A percentile compares a stretch with the other conserved stretches of the same genome.
These are phyloP conservation scores for Ogataea neopini DNA, from an alignment of 805 yeast species.

Conservation along the genomic window DNA sequence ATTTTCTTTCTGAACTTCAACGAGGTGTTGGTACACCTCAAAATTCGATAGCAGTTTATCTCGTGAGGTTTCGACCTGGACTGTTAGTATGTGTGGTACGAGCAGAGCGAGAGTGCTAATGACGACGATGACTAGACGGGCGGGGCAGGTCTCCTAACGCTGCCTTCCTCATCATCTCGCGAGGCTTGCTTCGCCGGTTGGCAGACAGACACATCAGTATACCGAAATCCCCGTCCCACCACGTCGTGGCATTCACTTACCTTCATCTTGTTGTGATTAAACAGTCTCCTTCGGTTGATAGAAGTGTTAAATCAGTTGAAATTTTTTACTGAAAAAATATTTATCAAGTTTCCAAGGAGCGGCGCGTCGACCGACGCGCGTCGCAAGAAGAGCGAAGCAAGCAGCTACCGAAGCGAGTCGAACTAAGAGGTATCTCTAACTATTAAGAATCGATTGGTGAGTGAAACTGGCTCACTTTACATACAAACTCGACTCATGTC, in stretches of 20 bases:
- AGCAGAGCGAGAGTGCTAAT: not conserved
- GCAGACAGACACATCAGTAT: too few relatives aligned
- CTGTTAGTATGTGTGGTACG: not conserved
- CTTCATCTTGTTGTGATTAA: slow-evolving; percentile 11
- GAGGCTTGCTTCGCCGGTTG: too few relatives aligned
- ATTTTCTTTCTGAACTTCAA: slow-evolving; percentile 46
- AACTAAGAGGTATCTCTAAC: too few relatives aligned
- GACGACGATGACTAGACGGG: too few relatives aligned
- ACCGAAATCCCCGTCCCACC: too few relatives aligned
- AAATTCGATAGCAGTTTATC: slow-evolving; percentile 63
- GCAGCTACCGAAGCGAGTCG: too few relatives aligned
- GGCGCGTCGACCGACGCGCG: not conserved
- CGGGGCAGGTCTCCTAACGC: too few relatives aligned
- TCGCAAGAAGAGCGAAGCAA: not conserved
- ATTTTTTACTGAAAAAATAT: not conserved
- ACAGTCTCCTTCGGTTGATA: not conserved
- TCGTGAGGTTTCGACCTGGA: slow-evolving; percentile 49
- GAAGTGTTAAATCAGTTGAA: not conserved
- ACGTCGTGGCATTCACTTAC: too few relatives aligned
- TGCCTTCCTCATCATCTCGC: too few relatives aligned
- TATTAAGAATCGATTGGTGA: too few relatives aligned
- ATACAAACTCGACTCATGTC: too few relatives aligned
- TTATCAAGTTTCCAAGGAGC: not conserved
- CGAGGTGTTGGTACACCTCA: slow-evolving; percentile 61
- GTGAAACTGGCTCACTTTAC: too few relatives aligned